These are phyloP conservation scores for Aurinia saxatilis DNA, from an alignment of 345 rosid genomes.

Conservation along the genomic window DNA sequence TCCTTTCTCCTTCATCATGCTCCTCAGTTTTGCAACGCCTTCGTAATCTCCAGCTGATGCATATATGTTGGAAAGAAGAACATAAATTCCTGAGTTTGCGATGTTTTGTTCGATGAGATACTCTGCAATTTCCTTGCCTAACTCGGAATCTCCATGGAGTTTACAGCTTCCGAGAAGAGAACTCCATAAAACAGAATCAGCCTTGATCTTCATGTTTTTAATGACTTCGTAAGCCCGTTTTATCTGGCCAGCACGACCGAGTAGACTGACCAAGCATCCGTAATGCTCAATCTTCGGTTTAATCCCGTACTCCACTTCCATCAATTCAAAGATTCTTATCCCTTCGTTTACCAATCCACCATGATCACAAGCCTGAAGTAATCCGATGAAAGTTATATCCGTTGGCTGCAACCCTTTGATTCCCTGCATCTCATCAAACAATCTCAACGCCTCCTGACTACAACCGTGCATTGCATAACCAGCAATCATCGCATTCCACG, in stretches of 20 bases:
- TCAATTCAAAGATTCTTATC: constrained; percentile 39
- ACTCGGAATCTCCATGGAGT: constrained; percentile 37
- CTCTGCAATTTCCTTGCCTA: constrained; percentile 67
- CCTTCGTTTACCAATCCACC: constrained; percentile 70
- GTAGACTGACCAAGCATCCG: constrained; percentile 69
- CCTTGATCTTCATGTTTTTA: constrained; percentile 38
- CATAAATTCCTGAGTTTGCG: constrained; percentile 54
- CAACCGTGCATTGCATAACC: constrained; percentile 69
- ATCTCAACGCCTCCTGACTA: constrained; percentile 42
- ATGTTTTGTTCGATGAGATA: constrained; percentile 40
- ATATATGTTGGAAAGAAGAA: constrained; percentile 62
- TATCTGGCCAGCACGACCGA: constrained; percentile 55
- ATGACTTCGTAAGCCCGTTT: constrained; percentile 48
- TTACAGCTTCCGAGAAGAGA: constrained; percentile 66
- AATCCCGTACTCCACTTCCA: constrained; percentile 43
- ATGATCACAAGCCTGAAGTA: constrained; percentile 64
- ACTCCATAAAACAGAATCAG: constrained; percentile 65
- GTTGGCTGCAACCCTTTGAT: constrained; percentile 38
- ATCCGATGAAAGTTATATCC: constrained; percentile 51
- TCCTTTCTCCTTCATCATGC: constrained; percentile 58
- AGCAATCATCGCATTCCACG: constrained; percentile 68
- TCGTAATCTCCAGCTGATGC: constrained; percentile 55
- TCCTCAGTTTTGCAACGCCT: constrained; percentile 54
- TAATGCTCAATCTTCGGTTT: constrained; percentile 77
- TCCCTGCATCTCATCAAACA: constrained; percentile 44